These are phyloP conservation scores for Yamadazyma mexicana DNA, from an alignment of 1,139 yeast species.

Conservation along the genomic window DNA sequence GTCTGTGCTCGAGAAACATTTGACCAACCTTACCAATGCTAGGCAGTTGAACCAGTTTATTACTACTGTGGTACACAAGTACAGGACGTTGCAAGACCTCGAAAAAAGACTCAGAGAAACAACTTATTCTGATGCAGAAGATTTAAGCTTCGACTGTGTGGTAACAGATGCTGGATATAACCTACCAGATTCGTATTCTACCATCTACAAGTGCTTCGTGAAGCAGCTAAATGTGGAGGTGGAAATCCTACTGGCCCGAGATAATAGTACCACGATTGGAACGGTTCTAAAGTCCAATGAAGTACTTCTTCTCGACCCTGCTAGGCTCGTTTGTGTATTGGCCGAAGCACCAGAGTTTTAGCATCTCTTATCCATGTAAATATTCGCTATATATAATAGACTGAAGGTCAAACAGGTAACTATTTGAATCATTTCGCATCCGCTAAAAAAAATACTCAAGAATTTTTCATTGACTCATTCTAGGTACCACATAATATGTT, in stretches of 20 bases:
- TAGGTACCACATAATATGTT: slow-evolving; percentile 12
- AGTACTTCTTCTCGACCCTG: slow-evolving; percentile 37
- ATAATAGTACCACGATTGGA: slow-evolving; percentile 36
- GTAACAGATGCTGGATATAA: slow-evolving; percentile 25
- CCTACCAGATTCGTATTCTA: slow-evolving; percentile 11
- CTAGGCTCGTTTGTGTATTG: slow-evolving; percentile 35
- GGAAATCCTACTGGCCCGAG: slow-evolving; percentile 23
- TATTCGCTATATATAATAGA: too few species aligned
- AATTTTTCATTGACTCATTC: slow-evolving; percentile 2
- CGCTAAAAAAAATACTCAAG: too few species aligned
- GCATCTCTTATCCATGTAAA: background rate
- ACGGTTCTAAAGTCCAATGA: slow-evolving; percentile 40
- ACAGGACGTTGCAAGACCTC: slow-evolving; percentile 26
- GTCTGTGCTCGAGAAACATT: slow-evolving; percentile 18
- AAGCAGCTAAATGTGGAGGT: slow-evolving; percentile 47
- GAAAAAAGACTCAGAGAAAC: slow-evolving; percentile 16
- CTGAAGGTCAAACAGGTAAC: too few species aligned
- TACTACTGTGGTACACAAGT: slow-evolving; percentile 12
- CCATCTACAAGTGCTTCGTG: slow-evolving; percentile 38
- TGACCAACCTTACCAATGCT: slow-evolving; percentile 19
- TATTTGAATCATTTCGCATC: too few species aligned
- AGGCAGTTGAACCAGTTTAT: slow-evolving; percentile 13
- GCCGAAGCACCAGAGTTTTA: slow-evolving; percentile 10
- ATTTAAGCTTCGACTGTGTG: slow-evolving; percentile 22
- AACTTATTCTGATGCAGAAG: background rate